These are phyloP conservation scores for Neofusicoccum kwambonambiense DNA, from an alignment of 2,329 filamentous ascomycete genomes.

Conservation along the genomic window DNA sequence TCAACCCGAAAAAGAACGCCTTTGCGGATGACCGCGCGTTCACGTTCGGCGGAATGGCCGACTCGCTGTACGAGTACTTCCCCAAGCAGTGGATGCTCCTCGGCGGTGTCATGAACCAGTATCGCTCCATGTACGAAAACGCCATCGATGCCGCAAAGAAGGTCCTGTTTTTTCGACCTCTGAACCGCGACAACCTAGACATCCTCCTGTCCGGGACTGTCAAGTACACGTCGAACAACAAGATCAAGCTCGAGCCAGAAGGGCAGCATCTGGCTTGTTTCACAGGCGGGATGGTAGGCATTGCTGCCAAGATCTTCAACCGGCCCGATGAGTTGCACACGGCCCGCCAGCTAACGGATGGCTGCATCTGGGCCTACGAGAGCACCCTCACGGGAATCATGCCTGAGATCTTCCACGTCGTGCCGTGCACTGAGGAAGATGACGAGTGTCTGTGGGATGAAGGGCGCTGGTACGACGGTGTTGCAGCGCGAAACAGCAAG, in stretches of 20 bases:
- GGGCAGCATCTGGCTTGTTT: conserved; percentile 56
- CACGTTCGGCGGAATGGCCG: conserved; percentile 56
- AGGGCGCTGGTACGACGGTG: conserved; percentile 42
- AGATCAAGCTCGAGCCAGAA: conserved; percentile 42
- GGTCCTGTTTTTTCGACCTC: conserved; percentile 74
- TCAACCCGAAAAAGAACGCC: conserved; percentile 32
- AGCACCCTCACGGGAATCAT: conserved; percentile 52
- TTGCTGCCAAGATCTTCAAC: conserved; percentile 54
- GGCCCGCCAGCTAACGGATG: conserved; percentile 52
- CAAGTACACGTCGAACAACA: conserved; percentile 43
- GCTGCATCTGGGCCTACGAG: conserved; percentile 57
- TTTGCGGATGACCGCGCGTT: conserved; percentile 39
- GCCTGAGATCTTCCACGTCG: conserved; percentile 49
- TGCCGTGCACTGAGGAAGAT: conserved; percentile 43
- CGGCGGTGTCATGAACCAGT: conserved; percentile 71
- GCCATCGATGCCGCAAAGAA: conserved; percentile 67
- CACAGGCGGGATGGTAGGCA: conserved; percentile 55
- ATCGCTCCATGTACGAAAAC: conserved; percentile 69
- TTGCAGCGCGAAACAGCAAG: conserved; percentile 22
- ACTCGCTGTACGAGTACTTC: conserved; percentile 59
- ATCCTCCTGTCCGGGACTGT: conserved; percentile 70
- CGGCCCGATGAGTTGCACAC: conserved; percentile 49
- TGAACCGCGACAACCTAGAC: conserved; percentile 65
- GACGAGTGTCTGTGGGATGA: conserved; percentile 46
- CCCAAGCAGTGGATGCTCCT: conserved; percentile 70